phyloP scores from a whole-genome alignment of 495 filamentous ascomycete species.

The Haplographium delicatum region DNA sequence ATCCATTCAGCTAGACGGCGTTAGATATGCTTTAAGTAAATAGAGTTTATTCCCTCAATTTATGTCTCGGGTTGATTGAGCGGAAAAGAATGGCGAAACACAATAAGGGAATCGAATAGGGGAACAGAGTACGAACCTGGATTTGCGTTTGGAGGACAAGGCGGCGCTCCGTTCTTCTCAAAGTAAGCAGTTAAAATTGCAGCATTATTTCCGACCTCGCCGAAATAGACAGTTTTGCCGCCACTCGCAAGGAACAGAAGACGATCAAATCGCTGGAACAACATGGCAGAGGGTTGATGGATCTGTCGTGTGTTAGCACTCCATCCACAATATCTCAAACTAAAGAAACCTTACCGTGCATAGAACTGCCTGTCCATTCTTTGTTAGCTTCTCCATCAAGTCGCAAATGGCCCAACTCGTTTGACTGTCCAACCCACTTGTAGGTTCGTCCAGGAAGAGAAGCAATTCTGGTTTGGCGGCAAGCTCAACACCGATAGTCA shows the following conservation, averaged over 20 bases:
- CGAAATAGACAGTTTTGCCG: constrained; percentile 76
- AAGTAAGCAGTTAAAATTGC: constrained; percentile 62
- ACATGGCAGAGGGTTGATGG: constrained; percentile 84
- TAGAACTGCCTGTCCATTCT: constrained; percentile 78
- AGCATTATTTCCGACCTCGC: constrained; percentile 65
- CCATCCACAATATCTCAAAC: not conserved
- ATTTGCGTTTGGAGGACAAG: constrained; percentile 69
- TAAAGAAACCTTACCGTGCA: constrained; percentile 49
- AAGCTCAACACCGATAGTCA: constrained; percentile 89
- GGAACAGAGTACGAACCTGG: no score
- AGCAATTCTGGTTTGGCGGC: constrained; percentile 84
- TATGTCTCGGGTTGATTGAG: no score
- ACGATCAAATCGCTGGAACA: constrained; percentile 87
- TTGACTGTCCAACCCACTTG: constrained; percentile 42
- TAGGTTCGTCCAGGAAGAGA: constrained; percentile 86
- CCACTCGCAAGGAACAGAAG: constrained; percentile 67
- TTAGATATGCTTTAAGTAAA: no score
- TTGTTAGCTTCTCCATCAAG: constrained; percentile 72
- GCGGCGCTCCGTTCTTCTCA: constrained; percentile 61
- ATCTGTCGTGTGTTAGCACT: constrained; percentile 37
- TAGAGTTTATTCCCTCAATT: no score
- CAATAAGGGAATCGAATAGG: no score
- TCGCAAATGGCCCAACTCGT: constrained; percentile 79
- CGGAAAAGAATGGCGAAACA: no score
- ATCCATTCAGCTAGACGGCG: constrained; percentile 99